Conservation (phyloP, 2,329 filamentous ascomycete species). For the Ophiostoma sp. region DNA sequence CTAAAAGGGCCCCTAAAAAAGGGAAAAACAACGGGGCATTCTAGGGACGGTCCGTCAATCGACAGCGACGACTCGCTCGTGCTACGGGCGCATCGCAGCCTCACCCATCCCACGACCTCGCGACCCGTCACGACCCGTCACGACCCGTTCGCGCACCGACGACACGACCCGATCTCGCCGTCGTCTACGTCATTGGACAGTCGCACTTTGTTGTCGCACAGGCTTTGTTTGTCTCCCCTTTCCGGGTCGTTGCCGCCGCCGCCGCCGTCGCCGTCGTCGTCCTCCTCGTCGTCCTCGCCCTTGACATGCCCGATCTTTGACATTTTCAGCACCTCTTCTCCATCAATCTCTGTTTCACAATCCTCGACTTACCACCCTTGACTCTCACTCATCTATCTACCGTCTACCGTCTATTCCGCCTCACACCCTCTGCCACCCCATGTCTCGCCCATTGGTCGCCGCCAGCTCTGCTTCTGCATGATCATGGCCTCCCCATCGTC, state of each 20-base stretch:
- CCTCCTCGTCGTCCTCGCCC: neutral
- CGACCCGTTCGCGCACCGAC: neutral
- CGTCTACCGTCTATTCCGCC: neutral
- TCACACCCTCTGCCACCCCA: neutral
- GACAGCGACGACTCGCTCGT: neutral
- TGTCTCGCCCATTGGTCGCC: conserved; percentile 5
- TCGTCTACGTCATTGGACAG: conserved; percentile 5
- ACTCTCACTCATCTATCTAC: neutral
- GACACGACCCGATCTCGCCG: neutral
- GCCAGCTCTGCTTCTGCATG: conserved; percentile 16
- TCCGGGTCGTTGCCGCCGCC: neutral
- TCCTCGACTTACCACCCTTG: neutral
- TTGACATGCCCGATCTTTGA: too few relatives aligned
- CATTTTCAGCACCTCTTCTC: neutral
- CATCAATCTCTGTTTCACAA: neutral
- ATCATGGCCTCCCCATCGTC: conserved; percentile 12
- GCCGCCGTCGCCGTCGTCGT: neutral
- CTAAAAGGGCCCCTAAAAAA: too few relatives aligned
- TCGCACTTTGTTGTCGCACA: neutral
- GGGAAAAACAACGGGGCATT: neutral
- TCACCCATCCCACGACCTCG: conserved; percentile 1
- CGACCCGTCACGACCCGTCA: neutral
- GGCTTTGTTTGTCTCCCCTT: neutral
- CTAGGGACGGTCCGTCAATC: neutral
- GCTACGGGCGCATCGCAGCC: conserved; percentile 1